Base-by-base conservation (phyloP, 2,329 filamentous ascomycete genomes). In the Chalaropsis thielavioides region DNA sequence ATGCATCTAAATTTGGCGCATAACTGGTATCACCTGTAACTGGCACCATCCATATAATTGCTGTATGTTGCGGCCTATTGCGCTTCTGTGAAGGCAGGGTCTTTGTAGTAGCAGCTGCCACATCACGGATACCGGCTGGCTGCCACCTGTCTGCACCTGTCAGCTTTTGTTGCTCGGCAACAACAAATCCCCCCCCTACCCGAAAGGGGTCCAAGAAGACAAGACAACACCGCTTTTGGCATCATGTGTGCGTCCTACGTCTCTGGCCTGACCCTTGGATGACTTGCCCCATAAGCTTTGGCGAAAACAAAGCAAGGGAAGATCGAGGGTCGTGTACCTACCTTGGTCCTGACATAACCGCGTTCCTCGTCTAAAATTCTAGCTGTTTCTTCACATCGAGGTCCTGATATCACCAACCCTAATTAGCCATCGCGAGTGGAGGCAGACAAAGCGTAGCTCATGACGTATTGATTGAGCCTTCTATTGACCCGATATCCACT, bases 291-390 rank as follows among this genome's bases (percentile, higher is more conserved):
- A 49, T 24, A 24, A 24, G 22, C 51, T 31, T 56, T 6, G 27
- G 27, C 51, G 24, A 56, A 56, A 56, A 56, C 51, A 56, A 56
- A 56, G 51, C 51, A 56, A 56, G 51, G 51, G 51, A 56, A 56
- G 27, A 35, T 17, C 3, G 22, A 11, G 22, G n/a, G 3, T 24
- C 22, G 46, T 56, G 51, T 56, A 56, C 51, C 51, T 56, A 10
- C 51, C 24, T 56, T 35, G 27, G 51, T 35, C 51, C 51, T 2
- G 24, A 13, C 7, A 17, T n/a, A 56, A 35, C 10, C 27, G 51
- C 51, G 51, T 31, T 15, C 27, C 24, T 19, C 51, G 51, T 56
- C 51, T 35, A 35, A 17, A 6, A 56, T 31, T 56, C 17, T 24
- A 46, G 44, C 7, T 56, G 31, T n/a, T 17, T 17, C 51, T 56